Conservation (phyloP, 345 rosid species). For the Rhodamnia argentea region DNA sequence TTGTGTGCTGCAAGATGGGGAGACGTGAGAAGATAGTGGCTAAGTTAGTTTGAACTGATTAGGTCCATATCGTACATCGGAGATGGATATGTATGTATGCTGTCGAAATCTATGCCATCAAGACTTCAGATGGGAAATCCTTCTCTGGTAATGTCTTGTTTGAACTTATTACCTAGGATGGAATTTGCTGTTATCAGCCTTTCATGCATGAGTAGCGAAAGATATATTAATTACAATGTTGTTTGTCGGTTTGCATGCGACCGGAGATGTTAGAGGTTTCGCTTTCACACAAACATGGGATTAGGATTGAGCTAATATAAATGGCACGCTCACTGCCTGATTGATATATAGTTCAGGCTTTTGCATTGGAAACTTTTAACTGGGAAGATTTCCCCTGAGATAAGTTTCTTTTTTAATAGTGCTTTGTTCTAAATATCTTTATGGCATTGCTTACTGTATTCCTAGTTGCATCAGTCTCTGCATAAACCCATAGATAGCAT, state of each 20-base stretch:
- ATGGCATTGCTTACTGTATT: background rate
- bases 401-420: background rate
- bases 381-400: background rate
- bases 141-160: background rate
- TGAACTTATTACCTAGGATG: background rate
- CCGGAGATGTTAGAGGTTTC: background rate
- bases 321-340: background rate
- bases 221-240: background rate
- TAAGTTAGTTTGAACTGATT: background rate
- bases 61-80: background rate
- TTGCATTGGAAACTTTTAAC: background rate
- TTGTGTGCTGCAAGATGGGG: background rate
- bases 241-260: background rate
- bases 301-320: background rate
- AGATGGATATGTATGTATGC: background rate
- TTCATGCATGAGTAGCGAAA: background rate
- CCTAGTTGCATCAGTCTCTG: background rate
- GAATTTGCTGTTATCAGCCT: background rate
- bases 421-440: background rate
- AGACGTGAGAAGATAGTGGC: background rate
- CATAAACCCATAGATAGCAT: background rate
- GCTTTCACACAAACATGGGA: background rate
- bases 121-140: background rate
- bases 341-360: background rate
- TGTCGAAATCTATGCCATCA: background rate